Conservation (phyloP, 1,284 basidiomycete species). For the Wallemia hederae region DNA sequence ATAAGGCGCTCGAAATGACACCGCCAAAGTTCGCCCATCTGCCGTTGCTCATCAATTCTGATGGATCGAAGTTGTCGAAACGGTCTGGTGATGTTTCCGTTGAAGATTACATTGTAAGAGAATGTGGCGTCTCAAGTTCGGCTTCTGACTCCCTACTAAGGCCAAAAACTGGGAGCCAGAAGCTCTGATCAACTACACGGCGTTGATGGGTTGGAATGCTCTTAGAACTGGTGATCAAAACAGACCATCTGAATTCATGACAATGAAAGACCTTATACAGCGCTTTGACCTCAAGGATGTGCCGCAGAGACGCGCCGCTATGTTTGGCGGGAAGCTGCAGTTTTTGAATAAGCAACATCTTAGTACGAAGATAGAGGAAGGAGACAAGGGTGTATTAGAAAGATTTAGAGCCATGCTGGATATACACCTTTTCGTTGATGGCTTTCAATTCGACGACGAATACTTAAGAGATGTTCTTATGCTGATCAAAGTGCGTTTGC, state of each 20-base stretch:
- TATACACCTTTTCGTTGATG: slow-evolving; percentile 1
- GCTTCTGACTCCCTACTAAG: background rate
- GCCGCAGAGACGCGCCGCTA: slow-evolving; percentile 14
- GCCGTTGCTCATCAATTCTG: slow-evolving; percentile 61
- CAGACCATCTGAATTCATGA: background rate
- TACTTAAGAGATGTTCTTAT: background rate
- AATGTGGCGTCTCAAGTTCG: background rate
- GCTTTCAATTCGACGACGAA: background rate
- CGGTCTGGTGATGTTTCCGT: slow-evolving; percentile 68
- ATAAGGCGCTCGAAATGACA: slow-evolving; percentile 38
- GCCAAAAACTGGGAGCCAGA: slow-evolving; percentile 54
- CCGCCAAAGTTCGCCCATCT: slow-evolving; percentile 70
- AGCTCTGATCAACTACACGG: slow-evolving; percentile 75
- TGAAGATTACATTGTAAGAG: slow-evolving; percentile 45
- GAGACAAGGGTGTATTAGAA: background rate
- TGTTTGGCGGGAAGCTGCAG: slow-evolving; percentile 39
- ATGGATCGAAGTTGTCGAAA: slow-evolving; percentile 86
- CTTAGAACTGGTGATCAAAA: slow-evolving; percentile 3
- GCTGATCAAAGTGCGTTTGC: background rate
- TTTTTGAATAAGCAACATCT: slow-evolving; percentile 52
- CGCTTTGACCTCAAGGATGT: slow-evolving; percentile 10
- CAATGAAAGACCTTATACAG: background rate
- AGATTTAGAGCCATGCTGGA: background rate
- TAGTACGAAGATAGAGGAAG: slow-evolving; percentile 16
- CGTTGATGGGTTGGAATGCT: slow-evolving; percentile 67